A percentile compares a stretch with the other conserved stretches of the same genome.
phyloP scores from a whole-genome alignment of 2,329 filamentous ascomycete species.

The Colletotrichum sidae region DNA sequence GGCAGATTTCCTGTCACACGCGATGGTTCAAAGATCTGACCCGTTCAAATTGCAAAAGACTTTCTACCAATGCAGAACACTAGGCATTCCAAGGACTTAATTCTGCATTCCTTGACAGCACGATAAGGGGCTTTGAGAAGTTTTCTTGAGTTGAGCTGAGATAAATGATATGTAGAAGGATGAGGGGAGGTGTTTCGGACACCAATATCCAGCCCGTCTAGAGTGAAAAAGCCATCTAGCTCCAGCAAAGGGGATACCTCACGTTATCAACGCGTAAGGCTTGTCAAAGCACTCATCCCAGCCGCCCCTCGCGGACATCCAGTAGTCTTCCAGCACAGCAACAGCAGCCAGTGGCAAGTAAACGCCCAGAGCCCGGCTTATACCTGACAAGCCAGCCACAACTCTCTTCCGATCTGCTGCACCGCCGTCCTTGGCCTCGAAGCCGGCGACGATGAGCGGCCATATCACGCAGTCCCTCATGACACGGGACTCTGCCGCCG shows the following conservation, averaged over 20 bases:
- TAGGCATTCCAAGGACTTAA: constrained; percentile 50
- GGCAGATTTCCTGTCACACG: too few species aligned
- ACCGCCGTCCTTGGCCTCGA: constrained; percentile 9
- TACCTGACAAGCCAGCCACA: neutral
- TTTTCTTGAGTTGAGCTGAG: neutral
- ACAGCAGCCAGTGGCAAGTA: constrained; percentile 24
- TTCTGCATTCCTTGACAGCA: constrained; percentile 46
- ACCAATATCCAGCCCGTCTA: too few species aligned
- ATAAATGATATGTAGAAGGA: neutral
- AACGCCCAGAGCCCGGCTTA: neutral
- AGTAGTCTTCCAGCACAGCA: constrained; percentile 15
- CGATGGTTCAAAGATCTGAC: too few species aligned
- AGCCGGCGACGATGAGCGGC: constrained; percentile 30
- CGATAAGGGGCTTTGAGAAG: constrained; percentile 17
- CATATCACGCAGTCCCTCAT: constrained; percentile 13
- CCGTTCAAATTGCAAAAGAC: neutral
- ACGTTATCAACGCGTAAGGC: constrained; percentile 16
- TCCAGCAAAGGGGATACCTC: neutral
- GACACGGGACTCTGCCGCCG: constrained; percentile 1
- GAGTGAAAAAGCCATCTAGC: neutral
- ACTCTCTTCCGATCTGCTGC: neutral
- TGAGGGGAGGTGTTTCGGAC: neutral
- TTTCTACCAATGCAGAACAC: constrained; percentile 43
- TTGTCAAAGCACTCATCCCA: constrained; percentile 33
- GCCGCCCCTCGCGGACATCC: neutral